A percentile compares a stretch with the other conserved stretches of the same genome.
These are phyloP conservation scores for Penicillium sp. DNA, from an alignment of 2,329 filamentous ascomycete species.

Conservation along the genomic window DNA sequence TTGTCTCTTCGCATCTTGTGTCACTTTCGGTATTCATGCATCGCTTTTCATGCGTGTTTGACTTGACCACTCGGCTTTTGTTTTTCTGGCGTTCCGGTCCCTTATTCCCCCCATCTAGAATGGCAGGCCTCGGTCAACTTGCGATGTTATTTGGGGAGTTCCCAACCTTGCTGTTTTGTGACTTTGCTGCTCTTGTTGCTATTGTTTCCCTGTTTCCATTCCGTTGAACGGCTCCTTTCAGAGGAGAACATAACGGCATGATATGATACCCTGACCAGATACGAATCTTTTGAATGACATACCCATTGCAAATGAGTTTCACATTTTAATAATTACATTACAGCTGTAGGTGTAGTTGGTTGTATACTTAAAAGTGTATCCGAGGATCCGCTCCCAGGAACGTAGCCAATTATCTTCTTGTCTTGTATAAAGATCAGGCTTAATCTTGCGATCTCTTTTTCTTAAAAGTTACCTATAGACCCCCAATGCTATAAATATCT, in stretches of 20 bases:
- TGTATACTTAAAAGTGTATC: background rate
- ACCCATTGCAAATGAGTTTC: slow-evolving; percentile 6
- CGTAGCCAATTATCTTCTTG: background rate
- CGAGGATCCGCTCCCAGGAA: background rate
- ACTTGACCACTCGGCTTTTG: slow-evolving; percentile 13
- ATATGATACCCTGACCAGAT: slow-evolving; percentile 36
- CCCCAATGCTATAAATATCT: background rate
- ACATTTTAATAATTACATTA: background rate
- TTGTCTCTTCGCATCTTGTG: slow-evolving; percentile 29
- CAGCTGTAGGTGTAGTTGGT: background rate
- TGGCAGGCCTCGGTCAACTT: slow-evolving; percentile 27
- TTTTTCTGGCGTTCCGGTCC: slow-evolving; percentile 22
- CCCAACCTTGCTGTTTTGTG: slow-evolving; percentile 1
- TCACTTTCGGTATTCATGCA: slow-evolving; percentile 7
- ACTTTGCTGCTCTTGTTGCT: slow-evolving; percentile 8
- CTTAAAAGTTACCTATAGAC: background rate
- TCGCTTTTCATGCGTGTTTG: slow-evolving; percentile 15
- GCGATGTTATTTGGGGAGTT: slow-evolving; percentile 16
- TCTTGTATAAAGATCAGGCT: background rate
- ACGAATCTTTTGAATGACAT: slow-evolving; percentile 27
- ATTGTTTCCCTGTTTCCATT: slow-evolving; percentile 9
- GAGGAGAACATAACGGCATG: slow-evolving; percentile 21
- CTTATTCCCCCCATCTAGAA: slow-evolving; percentile 26
- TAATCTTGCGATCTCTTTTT: background rate
- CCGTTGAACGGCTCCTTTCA: slow-evolving; percentile 6